Percentiles rank a stretch among this genome's conserved stretches.
Evolutionary conservation across 768 basidiomycete genomes (phyloP).

Genomic region (Astraeus odoratus): DNA sequence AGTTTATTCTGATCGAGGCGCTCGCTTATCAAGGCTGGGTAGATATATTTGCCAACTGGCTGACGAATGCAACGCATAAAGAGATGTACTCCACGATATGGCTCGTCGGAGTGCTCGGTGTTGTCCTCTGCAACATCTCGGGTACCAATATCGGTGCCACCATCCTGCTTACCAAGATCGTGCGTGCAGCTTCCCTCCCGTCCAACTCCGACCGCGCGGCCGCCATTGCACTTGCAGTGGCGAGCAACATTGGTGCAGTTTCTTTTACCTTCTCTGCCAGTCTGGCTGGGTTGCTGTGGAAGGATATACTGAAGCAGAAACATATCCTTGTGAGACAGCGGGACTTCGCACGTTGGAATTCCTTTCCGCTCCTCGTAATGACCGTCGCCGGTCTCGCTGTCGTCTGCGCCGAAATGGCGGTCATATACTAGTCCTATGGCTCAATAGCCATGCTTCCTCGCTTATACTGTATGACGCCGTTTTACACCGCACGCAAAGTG

Average conservation of each 20-base stretch:
- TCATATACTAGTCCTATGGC: conserved; percentile 29
- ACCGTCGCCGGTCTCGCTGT: conserved; percentile 61
- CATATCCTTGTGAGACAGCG: conserved; percentile 51
- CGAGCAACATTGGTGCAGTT: conserved; percentile 87
- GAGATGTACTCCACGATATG: conserved; percentile 49
- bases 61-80: conserved; percentile 36
- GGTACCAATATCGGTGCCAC: conserved; percentile 92
- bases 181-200: conserved; percentile 40
- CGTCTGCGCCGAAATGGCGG: conserved; percentile 71
- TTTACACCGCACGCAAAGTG: too few species aligned
- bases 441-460: too few species aligned
- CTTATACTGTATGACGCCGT: too few species aligned
- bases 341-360: conserved; percentile 71
- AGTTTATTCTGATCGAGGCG: conserved; percentile 90
- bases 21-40: conserved; percentile 86
- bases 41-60: conserved; percentile 68
- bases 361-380: conserved; percentile 56
- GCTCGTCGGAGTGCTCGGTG: conserved; percentile 64
- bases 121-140: conserved; percentile 72
- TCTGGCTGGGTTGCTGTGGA: conserved; percentile 85
- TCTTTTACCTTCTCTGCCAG: conserved; percentile 85
- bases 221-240: conserved; percentile 71
- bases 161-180: conserved; percentile 78
- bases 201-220: conserved; percentile 42
- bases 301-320: conserved; percentile 65